These are phyloP conservation scores for Paramecium sexaurelia DNA, from an alignment of 73 alveolate species.

Conservation along the genomic window DNA sequence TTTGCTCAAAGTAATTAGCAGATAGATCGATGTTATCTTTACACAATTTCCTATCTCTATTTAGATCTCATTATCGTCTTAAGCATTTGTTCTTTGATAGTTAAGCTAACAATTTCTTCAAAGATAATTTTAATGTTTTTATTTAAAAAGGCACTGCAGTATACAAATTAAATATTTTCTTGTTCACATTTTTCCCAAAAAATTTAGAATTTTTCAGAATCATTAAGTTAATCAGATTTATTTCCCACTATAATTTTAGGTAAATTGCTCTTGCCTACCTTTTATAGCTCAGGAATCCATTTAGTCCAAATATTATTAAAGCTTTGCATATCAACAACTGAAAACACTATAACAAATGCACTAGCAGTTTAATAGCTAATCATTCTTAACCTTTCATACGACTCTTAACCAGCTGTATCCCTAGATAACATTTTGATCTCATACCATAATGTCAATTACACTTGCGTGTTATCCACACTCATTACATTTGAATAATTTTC, in stretches of 20 bases:
- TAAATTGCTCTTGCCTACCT: not conserved
- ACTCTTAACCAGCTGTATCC: not conserved
- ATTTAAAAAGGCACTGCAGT: not conserved
- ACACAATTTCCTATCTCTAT: not conserved
- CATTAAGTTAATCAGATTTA: not conserved
- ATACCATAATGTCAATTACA: not conserved
- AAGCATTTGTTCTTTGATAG: not conserved
- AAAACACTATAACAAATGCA: not conserved
- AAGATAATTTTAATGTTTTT: not conserved
- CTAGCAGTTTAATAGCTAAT: conserved; percentile 9
- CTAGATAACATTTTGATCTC: not conserved
- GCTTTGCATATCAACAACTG: not conserved
- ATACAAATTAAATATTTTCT: not conserved
- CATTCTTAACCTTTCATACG: not conserved
- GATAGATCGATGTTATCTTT: not conserved
- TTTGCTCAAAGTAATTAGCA: not conserved
- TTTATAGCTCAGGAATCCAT: not conserved
- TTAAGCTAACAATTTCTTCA: not conserved
- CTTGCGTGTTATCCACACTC: not conserved
- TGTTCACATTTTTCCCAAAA: not conserved
- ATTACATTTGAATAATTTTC: not conserved
- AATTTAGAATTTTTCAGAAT: not conserved
- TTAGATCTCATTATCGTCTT: not conserved
- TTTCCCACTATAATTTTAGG: not conserved
- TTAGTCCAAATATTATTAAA: not conserved